Evolutionary conservation across 78 protist genomes (phyloP).

Genomic region (Dictyostelium discoideum): dicty_2.7 NC_007089.4:6241501-6242000

Average conservation of each 20-base stretch:
- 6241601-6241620: neutral
- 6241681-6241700: neutral
- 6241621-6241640: neutral
- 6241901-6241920: neutral
- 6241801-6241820: slow-evolving; percentile 20
- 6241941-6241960: slow-evolving; percentile 58
- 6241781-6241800: slow-evolving; percentile 27
- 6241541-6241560: neutral
- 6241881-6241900: neutral
- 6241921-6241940: slow-evolving; percentile 50
- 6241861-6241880: neutral
- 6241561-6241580: neutral
- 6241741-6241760: neutral
- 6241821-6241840: slow-evolving; percentile 41
- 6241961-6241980: slow-evolving; percentile 36
- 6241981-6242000: neutral
- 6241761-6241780: neutral
- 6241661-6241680: neutral
- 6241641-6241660: neutral
- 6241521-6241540: slow-evolving; percentile 16
- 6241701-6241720: neutral
- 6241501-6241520: slow-evolving; percentile 13
- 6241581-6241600: neutral
- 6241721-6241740: neutral
- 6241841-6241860: slow-evolving; percentile 8